Base-by-base conservation (phyloP, 2,329 filamentous ascomycete species). In the Aspergillus luchuensis region DNA sequence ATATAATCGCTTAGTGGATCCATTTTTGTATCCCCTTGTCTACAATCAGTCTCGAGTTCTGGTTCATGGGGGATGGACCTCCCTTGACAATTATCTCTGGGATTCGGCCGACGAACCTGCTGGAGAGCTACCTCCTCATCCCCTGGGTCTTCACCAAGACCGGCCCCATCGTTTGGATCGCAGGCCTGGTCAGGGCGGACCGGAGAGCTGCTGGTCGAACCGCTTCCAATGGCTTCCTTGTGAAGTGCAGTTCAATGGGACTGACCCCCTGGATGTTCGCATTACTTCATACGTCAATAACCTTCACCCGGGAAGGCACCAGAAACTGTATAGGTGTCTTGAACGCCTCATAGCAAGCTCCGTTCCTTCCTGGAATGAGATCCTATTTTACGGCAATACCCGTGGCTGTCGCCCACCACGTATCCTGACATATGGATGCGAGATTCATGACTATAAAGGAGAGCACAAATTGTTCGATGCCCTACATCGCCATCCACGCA, bases 221-320 rank as follows among this genome's bases (percentile, higher is more conserved):
- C 56, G 43, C 17, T 62, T 62, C 30, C 60, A 62, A 33, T 59
- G 60, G 60, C 60, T 62, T 51, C 59, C 56, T 19, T 62, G 51
- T 10, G 59, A 62, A 10, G 51, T 62, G 11, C 15, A 52, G 28
- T 59, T 59, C 19, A 33, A 13, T 45, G 2, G 13, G 38, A 30
- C 47, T n/a, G 47, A 49, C 47, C 6, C 6, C 13, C 23, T 23
- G 23, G 8, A 30, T 30, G 23, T 30, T 30, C 47, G 23, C 4
- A 49, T 49, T 3, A 17, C 23, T 7, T 49, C 47, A n/a, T 49
- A 49, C 13, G 23, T 49, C 23, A 49, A 49, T n/a, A 49, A 30
- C 5, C 23, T 49, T 13, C 47, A 49, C 23, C 47, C 47, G 2
- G 47, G 13, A 1, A 30, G 8, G 1, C 23, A 49, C 47, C 23